Conservation (phyloP, 2,329 filamentous ascomycete species). For the Fusarium sp. region DNA sequence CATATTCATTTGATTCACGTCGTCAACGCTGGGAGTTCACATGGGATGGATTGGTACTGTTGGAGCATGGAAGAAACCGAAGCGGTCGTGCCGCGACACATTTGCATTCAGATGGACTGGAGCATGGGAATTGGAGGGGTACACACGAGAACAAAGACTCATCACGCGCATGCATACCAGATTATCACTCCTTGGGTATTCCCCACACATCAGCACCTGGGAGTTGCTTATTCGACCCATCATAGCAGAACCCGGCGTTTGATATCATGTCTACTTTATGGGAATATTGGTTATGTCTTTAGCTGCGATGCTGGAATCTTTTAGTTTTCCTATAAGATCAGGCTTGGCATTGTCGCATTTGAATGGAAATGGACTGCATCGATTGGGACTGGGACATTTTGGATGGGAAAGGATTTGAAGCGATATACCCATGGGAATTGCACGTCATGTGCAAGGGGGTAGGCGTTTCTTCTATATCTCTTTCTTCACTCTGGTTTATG, state of each 20-base stretch:
- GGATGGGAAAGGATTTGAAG: slow-evolving; percentile 14
- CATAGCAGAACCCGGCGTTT: slow-evolving; percentile 34
- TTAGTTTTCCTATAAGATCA: background rate
- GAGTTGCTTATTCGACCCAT: slow-evolving; percentile 31
- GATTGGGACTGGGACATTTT: slow-evolving; percentile 9
- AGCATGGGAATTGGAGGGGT: slow-evolving; percentile 41
- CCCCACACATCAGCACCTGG: slow-evolving; percentile 25
- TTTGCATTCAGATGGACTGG: slow-evolving; percentile 42
- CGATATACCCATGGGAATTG: slow-evolving; percentile 14
- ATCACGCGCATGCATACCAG: slow-evolving; percentile 40
- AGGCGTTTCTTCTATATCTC: slow-evolving; percentile 23
- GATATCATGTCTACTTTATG: slow-evolving; percentile 11
- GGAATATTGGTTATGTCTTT: background rate
- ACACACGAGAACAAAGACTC: slow-evolving; percentile 44
- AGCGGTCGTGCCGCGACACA: slow-evolving; percentile 40
- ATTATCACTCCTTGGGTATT: slow-evolving; percentile 31
- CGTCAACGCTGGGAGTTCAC: slow-evolving; percentile 39
- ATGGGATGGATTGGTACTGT: slow-evolving; percentile 24
- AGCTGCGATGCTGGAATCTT: background rate
- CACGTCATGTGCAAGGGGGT: background rate
- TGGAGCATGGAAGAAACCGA: slow-evolving; percentile 41
- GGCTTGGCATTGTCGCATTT: slow-evolving; percentile 9
- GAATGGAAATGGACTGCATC: slow-evolving; percentile 22
- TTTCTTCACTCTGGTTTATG: background rate
- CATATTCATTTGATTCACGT: slow-evolving; percentile 21